Evolutionary conservation across 441 rosid genomes (phyloP).

Genomic region (Pelargonium myrrhifolium): DNA sequence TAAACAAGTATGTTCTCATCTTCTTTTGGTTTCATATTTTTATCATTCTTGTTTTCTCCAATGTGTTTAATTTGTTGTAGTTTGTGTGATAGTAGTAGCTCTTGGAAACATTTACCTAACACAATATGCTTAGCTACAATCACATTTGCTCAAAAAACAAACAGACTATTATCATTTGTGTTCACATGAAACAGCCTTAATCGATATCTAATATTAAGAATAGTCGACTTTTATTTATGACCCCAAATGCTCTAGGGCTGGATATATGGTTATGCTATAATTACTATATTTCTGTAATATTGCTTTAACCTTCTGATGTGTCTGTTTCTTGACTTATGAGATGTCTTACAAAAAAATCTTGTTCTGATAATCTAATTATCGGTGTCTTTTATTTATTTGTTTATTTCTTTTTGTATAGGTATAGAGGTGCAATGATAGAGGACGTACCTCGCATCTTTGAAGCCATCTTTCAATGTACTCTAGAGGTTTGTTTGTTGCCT

Average conservation of each 20-base stretch:
- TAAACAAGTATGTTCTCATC: conserved; percentile 66
- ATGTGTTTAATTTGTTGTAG: not conserved
- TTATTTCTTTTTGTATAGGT: conserved; percentile 36
- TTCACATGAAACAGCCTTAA: not conserved
- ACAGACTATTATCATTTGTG: not conserved
- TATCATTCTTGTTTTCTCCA: not conserved
- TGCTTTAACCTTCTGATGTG: not conserved
- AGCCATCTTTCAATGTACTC: conserved; percentile 97
- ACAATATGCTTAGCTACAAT: too few relatives aligned
- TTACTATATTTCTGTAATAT: not conserved
- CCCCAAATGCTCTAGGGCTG: not conserved
- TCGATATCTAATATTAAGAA: not conserved
- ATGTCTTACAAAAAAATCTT: too few relatives aligned
- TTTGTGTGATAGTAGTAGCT: not conserved
- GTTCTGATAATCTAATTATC: not conserved
- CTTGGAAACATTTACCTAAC: too few relatives aligned
- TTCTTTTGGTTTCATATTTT: not conserved
- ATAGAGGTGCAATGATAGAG: conserved; percentile 89
- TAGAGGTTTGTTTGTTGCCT: conserved; percentile 54
- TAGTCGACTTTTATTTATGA: not conserved
- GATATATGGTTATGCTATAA: not conserved
- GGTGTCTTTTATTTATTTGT: not conserved
- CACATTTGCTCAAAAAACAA: too few relatives aligned
- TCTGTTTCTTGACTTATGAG: not conserved
- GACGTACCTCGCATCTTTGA: conserved; percentile 98